Percentiles rank a stretch among this genome's conserved stretches.
phyloP scores from a whole-genome alignment of 2,329 filamentous ascomycete genomes.

The Coniochaeta prunicola region DNA sequence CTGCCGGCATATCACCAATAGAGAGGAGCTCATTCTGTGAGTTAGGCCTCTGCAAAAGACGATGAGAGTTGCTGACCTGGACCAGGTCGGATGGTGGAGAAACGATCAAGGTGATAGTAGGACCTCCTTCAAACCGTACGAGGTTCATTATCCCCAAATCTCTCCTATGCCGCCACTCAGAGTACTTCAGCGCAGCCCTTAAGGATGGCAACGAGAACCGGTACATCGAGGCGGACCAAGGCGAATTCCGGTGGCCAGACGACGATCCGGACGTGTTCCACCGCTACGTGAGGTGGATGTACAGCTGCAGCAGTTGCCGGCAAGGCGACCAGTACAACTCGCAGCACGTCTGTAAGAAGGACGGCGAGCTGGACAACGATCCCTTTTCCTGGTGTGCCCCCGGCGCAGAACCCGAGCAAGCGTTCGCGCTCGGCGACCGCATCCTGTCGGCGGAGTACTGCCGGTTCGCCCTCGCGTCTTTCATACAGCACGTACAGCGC shows the following conservation, averaged over 20 bases:
- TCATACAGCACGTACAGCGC: constrained; percentile 5
- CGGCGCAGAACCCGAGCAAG: constrained; percentile 3
- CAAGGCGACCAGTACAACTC: not conserved
- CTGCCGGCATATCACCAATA: not conserved
- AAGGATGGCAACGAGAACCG: not conserved
- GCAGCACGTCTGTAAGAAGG: not conserved
- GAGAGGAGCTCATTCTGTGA: not conserved
- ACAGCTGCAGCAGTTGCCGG: constrained; percentile 8
- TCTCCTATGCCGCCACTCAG: constrained; percentile 8
- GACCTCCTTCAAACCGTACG: not conserved
- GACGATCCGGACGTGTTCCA: constrained; percentile 8
- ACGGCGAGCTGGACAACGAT: not conserved
- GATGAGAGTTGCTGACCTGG: not conserved
- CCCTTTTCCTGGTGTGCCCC: constrained; percentile 3
- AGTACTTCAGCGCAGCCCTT: constrained; percentile 5
- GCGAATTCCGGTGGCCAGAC: constrained; percentile 7
- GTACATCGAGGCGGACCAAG: constrained; percentile 5
- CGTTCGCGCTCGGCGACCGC: constrained; percentile 9
- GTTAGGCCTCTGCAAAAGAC: not conserved
- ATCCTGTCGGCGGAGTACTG: constrained; percentile 4
- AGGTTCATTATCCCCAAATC: constrained; percentile 6
- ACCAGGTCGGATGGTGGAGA: not conserved
- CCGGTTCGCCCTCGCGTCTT: constrained; percentile 5
- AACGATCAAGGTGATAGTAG: not conserved
- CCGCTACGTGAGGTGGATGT: constrained; percentile 9